Conservation (phyloP, 176 grass and related monocot genomes). For the Lolium perenne region DNA sequence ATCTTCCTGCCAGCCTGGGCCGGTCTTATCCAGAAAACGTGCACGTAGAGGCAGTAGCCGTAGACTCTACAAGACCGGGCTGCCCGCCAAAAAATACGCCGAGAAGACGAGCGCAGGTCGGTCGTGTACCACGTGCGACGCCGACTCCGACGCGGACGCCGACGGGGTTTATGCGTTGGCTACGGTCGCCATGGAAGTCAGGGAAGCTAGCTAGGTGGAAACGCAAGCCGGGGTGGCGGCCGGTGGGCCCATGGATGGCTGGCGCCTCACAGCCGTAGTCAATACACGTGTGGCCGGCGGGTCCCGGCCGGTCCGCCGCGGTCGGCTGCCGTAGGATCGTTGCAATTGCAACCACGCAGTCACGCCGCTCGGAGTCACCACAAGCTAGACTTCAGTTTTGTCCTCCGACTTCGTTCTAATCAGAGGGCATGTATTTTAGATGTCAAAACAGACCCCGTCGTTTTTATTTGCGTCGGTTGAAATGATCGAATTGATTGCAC, state of each 20-base stretch:
- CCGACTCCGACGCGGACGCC: not conserved
- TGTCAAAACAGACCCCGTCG: too few species aligned
- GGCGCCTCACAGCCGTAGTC: not conserved
- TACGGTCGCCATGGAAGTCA: not conserved
- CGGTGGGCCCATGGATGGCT: not conserved
- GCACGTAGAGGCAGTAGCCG: not conserved
- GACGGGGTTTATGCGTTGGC: not conserved
- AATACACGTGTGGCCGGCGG: not conserved
- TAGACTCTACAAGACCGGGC: not conserved
- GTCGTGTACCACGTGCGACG: conserved; percentile 14
- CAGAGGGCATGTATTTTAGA: too few species aligned
- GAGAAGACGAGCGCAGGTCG: not conserved
- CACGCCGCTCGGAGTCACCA: too few species aligned
- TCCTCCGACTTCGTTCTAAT: too few species aligned
- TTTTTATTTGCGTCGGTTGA: too few species aligned
- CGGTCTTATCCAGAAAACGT: not conserved
- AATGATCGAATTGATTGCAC: too few species aligned
- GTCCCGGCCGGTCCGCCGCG: not conserved
- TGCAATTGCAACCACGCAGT: not conserved
- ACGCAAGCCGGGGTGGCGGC: conserved; percentile 40
- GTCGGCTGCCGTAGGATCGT: not conserved
- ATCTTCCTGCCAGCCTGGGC: not conserved
- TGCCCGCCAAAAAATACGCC: conserved; percentile 4
- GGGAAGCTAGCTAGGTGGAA: conserved; percentile 53
- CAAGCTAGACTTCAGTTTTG: too few species aligned